These are phyloP conservation scores for Flaveria robusta DNA, from an alignment of 129 eudicot species.

Conservation along the genomic window DNA sequence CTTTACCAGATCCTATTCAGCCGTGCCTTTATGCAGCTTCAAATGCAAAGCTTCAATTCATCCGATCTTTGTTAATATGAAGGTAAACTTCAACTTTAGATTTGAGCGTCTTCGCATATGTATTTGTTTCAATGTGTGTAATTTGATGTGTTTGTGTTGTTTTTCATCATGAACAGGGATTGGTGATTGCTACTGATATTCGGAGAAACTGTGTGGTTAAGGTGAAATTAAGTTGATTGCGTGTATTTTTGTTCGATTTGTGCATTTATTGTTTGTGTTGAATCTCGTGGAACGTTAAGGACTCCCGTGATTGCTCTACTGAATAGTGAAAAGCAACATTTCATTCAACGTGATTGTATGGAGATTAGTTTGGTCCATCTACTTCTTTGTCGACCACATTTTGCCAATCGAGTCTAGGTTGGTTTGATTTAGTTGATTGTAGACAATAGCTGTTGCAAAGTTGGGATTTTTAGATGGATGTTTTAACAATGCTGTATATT, in stretches of 20 bases:
- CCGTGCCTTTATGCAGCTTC: conserved; percentile 54
- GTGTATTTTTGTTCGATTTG: conserved; percentile 2
- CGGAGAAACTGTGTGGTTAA: conserved; percentile 29
- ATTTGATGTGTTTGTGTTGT: conserved; percentile 5
- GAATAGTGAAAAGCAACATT: background rate
- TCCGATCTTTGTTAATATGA: conserved; percentile 35
- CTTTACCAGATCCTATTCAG: conserved; percentile 50
- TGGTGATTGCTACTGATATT: conserved; percentile 36
- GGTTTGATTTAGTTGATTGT: background rate
- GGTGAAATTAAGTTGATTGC: conserved; percentile 35
- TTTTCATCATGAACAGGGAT: conserved; percentile 43
- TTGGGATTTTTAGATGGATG: background rate
- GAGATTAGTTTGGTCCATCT: conserved; percentile 8
- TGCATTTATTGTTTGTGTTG: conserved; percentile 19
- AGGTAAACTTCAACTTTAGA: conserved; percentile 36
- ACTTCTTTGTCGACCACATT: background rate
- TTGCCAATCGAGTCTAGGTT: background rate
- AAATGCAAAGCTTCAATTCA: conserved; percentile 37
- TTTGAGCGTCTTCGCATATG: conserved; percentile 10
- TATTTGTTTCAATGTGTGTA: conserved; percentile 13
- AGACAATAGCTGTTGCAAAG: too few relatives aligned
- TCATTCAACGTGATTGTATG: conserved; percentile 3
- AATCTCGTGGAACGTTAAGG: conserved; percentile 6
- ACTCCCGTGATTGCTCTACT: conserved; percentile 12
- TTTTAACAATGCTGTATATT: background rate